Evolutionary conservation across 208 protist genomes (phyloP).

Genomic region (Leishmania lainsoni): DNA sequence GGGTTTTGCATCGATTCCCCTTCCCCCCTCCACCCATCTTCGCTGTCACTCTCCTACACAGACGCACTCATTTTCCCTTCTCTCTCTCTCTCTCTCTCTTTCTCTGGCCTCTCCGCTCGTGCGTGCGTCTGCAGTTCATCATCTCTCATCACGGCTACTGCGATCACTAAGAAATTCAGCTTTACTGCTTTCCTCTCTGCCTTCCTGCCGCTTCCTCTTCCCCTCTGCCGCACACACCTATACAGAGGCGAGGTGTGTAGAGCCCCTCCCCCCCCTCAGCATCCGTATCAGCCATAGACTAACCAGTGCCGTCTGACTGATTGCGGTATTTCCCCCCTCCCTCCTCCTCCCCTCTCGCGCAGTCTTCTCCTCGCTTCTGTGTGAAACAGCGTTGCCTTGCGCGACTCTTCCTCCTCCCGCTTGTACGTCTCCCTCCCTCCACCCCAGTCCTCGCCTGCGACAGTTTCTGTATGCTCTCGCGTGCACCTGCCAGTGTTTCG

Average conservation of each 20-base stretch:
- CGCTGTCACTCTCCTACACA: neutral
- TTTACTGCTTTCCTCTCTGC: neutral
- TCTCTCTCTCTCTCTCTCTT: neutral
- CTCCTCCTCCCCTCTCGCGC: neutral
- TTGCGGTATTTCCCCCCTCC: too few species aligned
- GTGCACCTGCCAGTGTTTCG: neutral
- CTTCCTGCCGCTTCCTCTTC: neutral
- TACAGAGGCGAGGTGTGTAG: too few species aligned
- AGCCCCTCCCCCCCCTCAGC: too few species aligned
- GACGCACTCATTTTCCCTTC: neutral
- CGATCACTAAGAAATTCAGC: neutral
- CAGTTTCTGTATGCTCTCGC: neutral
- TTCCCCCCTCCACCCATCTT: neutral
- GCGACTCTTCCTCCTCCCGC: too few species aligned
- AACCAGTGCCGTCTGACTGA: too few species aligned
- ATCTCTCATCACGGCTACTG: too few species aligned
- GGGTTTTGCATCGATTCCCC: neutral
- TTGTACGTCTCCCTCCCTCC: neutral
- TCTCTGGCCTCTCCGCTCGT: neutral
- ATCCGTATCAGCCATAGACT: too few species aligned
- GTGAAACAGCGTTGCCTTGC: neutral
- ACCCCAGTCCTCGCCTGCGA: neutral
- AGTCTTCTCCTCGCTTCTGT: neutral
- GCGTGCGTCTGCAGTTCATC: neutral
- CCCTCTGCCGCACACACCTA: too few species aligned